Conservation (phyloP, 768 basidiomycete genomes). For the Leucocoprinus birnbaumii region DNA sequence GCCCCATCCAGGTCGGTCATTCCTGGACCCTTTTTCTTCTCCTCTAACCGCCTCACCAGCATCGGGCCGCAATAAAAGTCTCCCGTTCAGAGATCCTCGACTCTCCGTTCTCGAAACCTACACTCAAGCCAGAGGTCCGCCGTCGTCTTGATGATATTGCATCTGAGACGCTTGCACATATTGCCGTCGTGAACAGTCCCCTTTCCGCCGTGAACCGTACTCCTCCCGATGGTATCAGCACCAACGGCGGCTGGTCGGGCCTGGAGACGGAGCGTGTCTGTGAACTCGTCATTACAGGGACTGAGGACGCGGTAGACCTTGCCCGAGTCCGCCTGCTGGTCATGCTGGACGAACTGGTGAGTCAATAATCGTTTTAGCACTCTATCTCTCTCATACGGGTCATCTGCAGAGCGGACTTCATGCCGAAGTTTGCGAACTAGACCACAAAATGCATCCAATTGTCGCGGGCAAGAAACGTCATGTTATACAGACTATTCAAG, state of each 20-base stretch:
- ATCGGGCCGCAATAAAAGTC: constrained; percentile 85
- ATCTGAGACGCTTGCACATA: constrained; percentile 87
- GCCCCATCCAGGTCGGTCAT: constrained; percentile 73
- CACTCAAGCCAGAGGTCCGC: constrained; percentile 79
- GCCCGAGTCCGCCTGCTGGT: constrained; percentile 89
- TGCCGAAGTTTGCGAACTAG: constrained; percentile 89
- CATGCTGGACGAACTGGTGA: constrained; percentile 91
- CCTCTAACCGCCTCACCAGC: constrained; percentile 39
- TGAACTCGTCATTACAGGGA: constrained; percentile 88
- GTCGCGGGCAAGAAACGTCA: constrained; percentile 87
- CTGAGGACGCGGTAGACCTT: constrained; percentile 85
- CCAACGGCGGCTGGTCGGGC: constrained; percentile 79
- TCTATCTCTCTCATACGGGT: not conserved
- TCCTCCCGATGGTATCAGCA: constrained; percentile 75
- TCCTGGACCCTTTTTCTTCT: constrained; percentile 9
- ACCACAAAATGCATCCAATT: constrained; percentile 91
- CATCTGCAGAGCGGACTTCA: constrained; percentile 79
- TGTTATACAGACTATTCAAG: constrained; percentile 88
- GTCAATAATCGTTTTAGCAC: constrained; percentile 25
- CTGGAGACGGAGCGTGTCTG: constrained; percentile 94
- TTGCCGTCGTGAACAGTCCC: constrained; percentile 89
- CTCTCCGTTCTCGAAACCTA: constrained; percentile 71
- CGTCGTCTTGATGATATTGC: constrained; percentile 92
- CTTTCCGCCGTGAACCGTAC: constrained; percentile 71
- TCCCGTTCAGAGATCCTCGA: constrained; percentile 93